These are phyloP conservation scores for Laetiporus sulphureus DNA, from an alignment of 1,284 basidiomycete genomes.

Conservation along the genomic window DNA sequence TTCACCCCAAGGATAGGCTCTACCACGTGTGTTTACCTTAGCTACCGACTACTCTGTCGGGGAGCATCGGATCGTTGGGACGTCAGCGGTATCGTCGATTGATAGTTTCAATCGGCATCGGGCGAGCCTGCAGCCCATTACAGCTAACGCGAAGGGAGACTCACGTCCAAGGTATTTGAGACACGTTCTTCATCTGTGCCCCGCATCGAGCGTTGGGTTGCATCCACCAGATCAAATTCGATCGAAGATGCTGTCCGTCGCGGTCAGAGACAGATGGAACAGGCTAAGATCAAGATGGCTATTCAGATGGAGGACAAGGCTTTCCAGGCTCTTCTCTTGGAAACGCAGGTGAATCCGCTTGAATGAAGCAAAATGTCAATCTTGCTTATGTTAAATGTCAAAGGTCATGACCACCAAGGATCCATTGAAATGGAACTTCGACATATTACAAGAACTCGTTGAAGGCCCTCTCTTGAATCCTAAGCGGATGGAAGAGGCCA, in stretches of 20 bases:
- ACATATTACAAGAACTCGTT: constrained; percentile 82
- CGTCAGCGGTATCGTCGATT: constrained; percentile 81
- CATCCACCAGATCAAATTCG: constrained; percentile 64
- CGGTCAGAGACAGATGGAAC: constrained; percentile 88
- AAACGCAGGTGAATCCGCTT: constrained; percentile 73
- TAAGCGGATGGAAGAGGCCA: constrained; percentile 93
- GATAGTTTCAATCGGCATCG: constrained; percentile 89
- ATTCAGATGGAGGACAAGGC: constrained; percentile 92
- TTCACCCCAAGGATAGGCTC: no score
- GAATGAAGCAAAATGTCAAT: background rate
- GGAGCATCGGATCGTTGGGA: constrained; percentile 77
- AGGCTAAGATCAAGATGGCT: constrained; percentile 80
- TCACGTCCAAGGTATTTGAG: constrained; percentile 51
- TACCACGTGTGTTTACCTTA: constrained; percentile 82
- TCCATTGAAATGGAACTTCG: constrained; percentile 90
- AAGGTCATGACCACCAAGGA: constrained; percentile 88
- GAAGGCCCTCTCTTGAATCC: constrained; percentile 91
- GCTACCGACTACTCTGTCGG: constrained; percentile 72
- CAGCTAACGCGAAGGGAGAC: constrained; percentile 27
- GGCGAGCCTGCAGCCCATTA: constrained; percentile 51
- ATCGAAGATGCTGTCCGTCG: constrained; percentile 82
- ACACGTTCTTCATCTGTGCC: background rate
- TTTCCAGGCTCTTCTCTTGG: constrained; percentile 78
- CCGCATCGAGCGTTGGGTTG: background rate
- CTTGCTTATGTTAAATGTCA: constrained; percentile 10